Evolutionary conservation across 257 asterid genomes (phyloP).

Genomic region (Agastache rugosa): DNA sequence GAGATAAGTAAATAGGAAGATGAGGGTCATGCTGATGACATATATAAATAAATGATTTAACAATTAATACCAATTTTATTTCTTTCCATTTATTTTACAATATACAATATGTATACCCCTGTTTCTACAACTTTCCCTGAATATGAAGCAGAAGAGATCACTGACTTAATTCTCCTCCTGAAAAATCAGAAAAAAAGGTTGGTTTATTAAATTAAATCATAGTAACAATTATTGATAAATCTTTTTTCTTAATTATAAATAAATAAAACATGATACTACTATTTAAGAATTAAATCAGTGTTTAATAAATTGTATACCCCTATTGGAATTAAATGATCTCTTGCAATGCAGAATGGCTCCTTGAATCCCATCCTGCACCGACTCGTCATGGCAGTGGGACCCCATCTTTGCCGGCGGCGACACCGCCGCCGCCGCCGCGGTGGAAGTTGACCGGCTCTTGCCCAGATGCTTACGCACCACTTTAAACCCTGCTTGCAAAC

Average conservation of each 20-base stretch:
- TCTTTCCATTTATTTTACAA: background rate
- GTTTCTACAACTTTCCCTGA: background rate
- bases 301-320: conserved; percentile 37
- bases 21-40: too few relatives aligned
- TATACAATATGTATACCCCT: background rate
- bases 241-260: too few relatives aligned
- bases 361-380: conserved; percentile 72
- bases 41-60: too few relatives aligned
- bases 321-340: conserved; percentile 61
- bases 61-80: background rate
- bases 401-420: conserved; percentile 32
- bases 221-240: background rate
- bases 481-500: conserved; percentile 55
- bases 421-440: conserved; percentile 33
- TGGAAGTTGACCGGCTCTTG: conserved; percentile 62
- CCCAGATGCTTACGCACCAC: conserved; percentile 59
- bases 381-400: conserved; percentile 61
- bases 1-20: too few relatives aligned
- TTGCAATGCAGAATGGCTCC: conserved; percentile 83
- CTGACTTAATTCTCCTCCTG: conserved; percentile 55
- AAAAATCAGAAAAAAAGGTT: background rate
- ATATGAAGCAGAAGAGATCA: background rate
- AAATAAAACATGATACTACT: too few relatives aligned
- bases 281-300: background rate
- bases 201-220: background rate